phyloP scores from a whole-genome alignment of 352 stramenopile species.

The Globisporangium nodosum region DNA sequence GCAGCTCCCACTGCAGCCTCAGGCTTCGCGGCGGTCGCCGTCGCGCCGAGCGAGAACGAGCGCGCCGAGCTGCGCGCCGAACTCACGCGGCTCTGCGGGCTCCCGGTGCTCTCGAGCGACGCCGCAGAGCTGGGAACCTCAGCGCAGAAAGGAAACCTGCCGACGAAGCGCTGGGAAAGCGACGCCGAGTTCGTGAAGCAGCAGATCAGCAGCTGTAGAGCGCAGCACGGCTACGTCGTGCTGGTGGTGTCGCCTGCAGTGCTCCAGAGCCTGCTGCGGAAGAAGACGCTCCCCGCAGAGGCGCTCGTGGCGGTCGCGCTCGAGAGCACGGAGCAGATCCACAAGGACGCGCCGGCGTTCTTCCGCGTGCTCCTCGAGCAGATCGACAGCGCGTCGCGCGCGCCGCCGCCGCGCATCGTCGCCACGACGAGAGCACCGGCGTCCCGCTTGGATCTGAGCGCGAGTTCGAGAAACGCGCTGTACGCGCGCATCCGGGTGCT shows the following conservation, averaged over 20 bases:
- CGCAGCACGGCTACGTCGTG: constrained; percentile 21
- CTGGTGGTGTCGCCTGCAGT: constrained; percentile 40
- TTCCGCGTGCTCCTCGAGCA: constrained; percentile 32
- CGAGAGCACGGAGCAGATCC: constrained; percentile 61
- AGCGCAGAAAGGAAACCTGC: neutral
- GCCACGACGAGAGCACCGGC: constrained; percentile 44
- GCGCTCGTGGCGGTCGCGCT: constrained; percentile 49
- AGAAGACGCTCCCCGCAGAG: constrained; percentile 15
- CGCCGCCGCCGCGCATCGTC: constrained; percentile 33
- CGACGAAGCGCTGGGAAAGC: constrained; percentile 16
- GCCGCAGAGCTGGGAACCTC: neutral
- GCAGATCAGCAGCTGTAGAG: constrained; percentile 12
- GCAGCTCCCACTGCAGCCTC: neutral
- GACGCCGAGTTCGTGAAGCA: constrained; percentile 13
- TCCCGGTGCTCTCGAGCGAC: constrained; percentile 21
- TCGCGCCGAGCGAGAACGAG: constrained; percentile 28
- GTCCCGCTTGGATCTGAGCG: constrained; percentile 48
- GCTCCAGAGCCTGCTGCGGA: constrained; percentile 36
- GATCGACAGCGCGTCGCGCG: constrained; percentile 6
- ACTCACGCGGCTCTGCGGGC: constrained; percentile 37
- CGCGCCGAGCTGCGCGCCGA: constrained; percentile 28
- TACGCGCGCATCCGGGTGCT: constrained; percentile 57
- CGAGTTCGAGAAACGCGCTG: constrained; percentile 35
- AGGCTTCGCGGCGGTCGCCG: constrained; percentile 23
- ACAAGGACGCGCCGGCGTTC: constrained; percentile 53